Evolutionary conservation across 2,329 filamentous ascomycete species (phyloP), one percentile per base, ranked within the genome.

Genomic region (Xylariaceae sp.): DNA sequence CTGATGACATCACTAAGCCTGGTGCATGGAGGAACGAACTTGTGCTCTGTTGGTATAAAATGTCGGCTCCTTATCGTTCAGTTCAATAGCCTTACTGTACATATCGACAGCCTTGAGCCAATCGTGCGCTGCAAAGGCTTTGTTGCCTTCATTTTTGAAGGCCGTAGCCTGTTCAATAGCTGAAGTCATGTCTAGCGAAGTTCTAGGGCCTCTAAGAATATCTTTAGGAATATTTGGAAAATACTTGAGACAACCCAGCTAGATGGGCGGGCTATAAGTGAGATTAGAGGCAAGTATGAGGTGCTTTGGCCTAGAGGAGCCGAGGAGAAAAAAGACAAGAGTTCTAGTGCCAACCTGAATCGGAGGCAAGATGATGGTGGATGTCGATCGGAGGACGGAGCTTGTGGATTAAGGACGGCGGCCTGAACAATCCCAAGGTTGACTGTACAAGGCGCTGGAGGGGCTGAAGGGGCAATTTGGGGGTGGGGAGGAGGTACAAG

Each of bases 11-110:
- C 45, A 58, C 9, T 13, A 11, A 20, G 42, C 26, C 36, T 16
- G 21, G 20, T 21, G 8, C n/a, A 7, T 20, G 39, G 40, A 27
- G 29, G 36, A 43, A 75, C 81, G 59, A 73, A 96, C 93, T 83
- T 97, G 93, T 16, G 94, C 94, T 71, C 94, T 83, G 76, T 99
- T 99, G 66, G 91, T 92, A 76, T 86, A 97, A 77, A 92, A 97
- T 0, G 92, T 89, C 6, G 92, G 89, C 68, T 97, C 89, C 64
- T 88, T 81, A 69, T 88, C 84, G 74, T 96, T 87, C 63, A 90
- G 76, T 56, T 89, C 86, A 69, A 99, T 97, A 21, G 93, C 93
- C 74, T 95, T 83, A 50, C 85, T 85, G 74, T 99, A 99, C 63
- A 86, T 85, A 1, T 92, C 86, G 59, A 96, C 81, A 6, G 94